phyloP scores from a whole-genome alignment of 495 filamentous ascomycete genomes.

The Penicillium cinerascens region DNA sequence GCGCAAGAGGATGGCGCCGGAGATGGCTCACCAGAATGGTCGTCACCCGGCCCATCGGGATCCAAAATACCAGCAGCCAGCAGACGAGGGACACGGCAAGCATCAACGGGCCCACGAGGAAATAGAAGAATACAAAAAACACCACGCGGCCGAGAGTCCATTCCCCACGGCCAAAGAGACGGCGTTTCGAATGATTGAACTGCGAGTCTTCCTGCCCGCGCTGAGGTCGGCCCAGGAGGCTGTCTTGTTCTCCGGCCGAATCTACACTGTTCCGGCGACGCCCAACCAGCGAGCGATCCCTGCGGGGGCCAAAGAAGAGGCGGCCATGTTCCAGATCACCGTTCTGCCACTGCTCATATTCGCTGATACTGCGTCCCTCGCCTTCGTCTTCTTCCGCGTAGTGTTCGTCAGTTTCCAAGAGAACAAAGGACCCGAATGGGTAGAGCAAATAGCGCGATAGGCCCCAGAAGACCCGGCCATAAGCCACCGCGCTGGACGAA shows the following conservation, averaged over 20 bases:
- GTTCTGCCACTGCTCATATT: conserved; percentile 99
- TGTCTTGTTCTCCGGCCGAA: conserved; percentile 83
- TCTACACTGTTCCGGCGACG: conserved; percentile 84
- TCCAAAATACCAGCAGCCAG: conserved; percentile 96
- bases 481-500: conserved; percentile 74
- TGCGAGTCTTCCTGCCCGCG: conserved; percentile 49
- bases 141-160: conserved; percentile 93
- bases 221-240: conserved; percentile 70
- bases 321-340: conserved; percentile 94
- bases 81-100: conserved; percentile 82
- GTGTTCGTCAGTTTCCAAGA: conserved; percentile 85
- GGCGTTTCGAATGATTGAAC: conserved; percentile 68
- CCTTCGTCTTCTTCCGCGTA: conserved; percentile 96
- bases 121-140: conserved; percentile 97
- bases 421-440: conserved; percentile 94
- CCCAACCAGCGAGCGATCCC: conserved; percentile 77
- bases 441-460: conserved; percentile 87
- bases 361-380: conserved; percentile 98
- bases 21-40: conserved; percentile 88
- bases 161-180: conserved; percentile 90
- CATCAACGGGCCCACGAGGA: conserved; percentile 83
- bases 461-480: conserved; percentile 80
- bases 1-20: conserved; percentile 82
- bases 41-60: conserved; percentile 96
- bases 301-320: conserved; percentile 89